phyloP scores from a whole-genome alignment of 1,284 basidiomycete genomes.

The Leccinum variabile region DNA sequence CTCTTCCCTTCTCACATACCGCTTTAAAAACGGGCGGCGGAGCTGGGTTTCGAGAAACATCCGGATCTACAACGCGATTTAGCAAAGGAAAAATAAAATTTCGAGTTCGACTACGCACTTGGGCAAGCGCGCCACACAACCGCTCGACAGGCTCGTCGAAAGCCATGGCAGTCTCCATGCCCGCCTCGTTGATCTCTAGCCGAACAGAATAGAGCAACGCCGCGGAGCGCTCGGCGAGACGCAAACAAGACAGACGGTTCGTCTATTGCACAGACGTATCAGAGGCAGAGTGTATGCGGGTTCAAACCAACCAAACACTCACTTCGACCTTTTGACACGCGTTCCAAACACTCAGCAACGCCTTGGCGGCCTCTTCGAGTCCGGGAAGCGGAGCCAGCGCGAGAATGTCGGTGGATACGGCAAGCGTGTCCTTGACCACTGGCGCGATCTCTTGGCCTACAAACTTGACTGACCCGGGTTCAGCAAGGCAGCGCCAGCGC shows the following conservation, averaged over 20 bases:
- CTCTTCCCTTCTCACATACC: constrained; percentile 76
- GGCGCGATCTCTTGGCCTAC: constrained; percentile 26
- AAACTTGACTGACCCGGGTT: constrained; percentile 14
- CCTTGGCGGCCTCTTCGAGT: constrained; percentile 50
- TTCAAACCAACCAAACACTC: constrained; percentile 26
- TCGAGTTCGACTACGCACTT: constrained; percentile 42
- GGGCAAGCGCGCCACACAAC: constrained; percentile 37
- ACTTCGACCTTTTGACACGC: constrained; percentile 61
- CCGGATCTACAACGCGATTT: constrained; percentile 38
- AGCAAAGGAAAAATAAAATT: not conserved
- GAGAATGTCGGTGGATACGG: constrained; percentile 43
- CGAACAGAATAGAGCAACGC: constrained; percentile 48
- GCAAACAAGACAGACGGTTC: constrained; percentile 52
- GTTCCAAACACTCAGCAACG: constrained; percentile 62
- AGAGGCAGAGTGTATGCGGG: constrained; percentile 3
- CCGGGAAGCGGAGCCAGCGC: constrained; percentile 58
- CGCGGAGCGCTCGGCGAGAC: constrained; percentile 53
- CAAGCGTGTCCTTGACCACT: constrained; percentile 26
- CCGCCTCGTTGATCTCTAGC: constrained; percentile 45
- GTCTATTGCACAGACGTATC: constrained; percentile 39
- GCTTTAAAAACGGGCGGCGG: constrained; percentile 72
- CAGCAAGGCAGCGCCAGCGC: not conserved
- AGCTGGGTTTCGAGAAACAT: constrained; percentile 58
- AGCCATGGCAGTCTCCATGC: constrained; percentile 17
- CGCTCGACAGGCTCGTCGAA: constrained; percentile 40